Evolutionary conservation across 164 flowering plant species (phyloP), one percentile per base, ranked within the genome.

Genomic region (Tetrastigma voinierianum): DNA sequence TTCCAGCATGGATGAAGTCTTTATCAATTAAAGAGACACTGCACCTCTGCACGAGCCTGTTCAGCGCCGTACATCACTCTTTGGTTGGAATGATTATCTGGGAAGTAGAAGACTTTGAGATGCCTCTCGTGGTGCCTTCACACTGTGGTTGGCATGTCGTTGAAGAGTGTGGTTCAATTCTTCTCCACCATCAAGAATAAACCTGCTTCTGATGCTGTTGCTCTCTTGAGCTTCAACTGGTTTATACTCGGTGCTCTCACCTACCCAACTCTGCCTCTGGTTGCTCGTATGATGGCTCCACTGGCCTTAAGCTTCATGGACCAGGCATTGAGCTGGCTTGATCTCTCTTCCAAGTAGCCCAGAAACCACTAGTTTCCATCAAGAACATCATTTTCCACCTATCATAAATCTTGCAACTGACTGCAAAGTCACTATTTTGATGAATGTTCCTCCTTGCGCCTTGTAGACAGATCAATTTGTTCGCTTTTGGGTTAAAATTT

Each of bases 201-300:
- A 61, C 87, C 87, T 2, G 96, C 93, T 45, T 78, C 84, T 14
- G 91, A 89, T 73, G 92, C 90, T 1, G 88, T 87, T 16, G 87
- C 87, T 21, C 85, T 93, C 60, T 57, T 90, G 58, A 83, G 96
- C 81, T 70, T 89, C 75, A 93, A 90, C 71, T 90, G 93, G 82
- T 90, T 93, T 70, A 69, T 90, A 20, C 93, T 93, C 21, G 98
- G 98, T 40, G 74, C 83, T 1, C 86, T 90, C 16, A 62, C 92
- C 15, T 87, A 79, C 59, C 96, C 98, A 49, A 77, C 86, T 43
- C 71, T 90, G 44, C 94, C 96, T 7, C 72, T 66, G 51, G 58
- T 86, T 18, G 87, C 88, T 21, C 81, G 67, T 23, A 59, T 81
- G 63, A 23, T 88, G 24, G 64, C 80, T 13, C 89, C 89, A 15